Base-by-base conservation (phyloP, 495 filamentous ascomycete genomes). In the Daldinia loculata region DNA sequence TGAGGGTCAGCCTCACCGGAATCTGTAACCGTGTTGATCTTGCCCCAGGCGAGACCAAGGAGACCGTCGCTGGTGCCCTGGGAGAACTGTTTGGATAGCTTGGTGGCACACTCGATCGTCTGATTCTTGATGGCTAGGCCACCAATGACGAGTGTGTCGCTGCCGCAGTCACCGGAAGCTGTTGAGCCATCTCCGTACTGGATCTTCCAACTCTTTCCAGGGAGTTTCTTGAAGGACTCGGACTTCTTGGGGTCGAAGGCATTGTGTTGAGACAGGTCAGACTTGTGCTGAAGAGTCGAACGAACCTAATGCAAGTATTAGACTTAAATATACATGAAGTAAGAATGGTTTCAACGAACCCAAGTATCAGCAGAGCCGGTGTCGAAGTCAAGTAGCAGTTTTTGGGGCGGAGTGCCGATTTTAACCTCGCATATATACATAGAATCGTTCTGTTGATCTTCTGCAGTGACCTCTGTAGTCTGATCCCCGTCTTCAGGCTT, bases 281-380 rank as follows among this genome's bases (percentile, higher is more conserved):
- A 70, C 22, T 76, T 76, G 14, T 83, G 80, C 34, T 91, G 79
- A 17, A 85, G 80, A 15, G 82, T 88, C 38, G 89, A 92, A 82
- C 88, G 90, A 38, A 91, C 82, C 89, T 90, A 41, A 8, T 15
- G 7, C 34, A 9, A 22, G 7, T 7, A 52, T 81, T 70, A 80
- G 66, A 56, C 41, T n/a, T 7, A 41, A 55, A 45, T 26, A 24
- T 9, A 6, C 24, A 2, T 7, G 29, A 22, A 12, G 51, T 55
- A 36, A 11, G 5, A 24, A 63, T 30, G 1, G 14, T 2, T 60
- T 52, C 3, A 41, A 72, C 84, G 65, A 83, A 94, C 91, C 92
- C 91, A 95, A 41, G 93, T 83, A 84, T 93, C 91, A 6, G 89
- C 83, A 50, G 90, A 92, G 11, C 90, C 92, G 30, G 91, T 93